Percentiles rank a stretch among this genome's conserved stretches.
These are phyloP conservation scores for Debaryomyces psychrophilus DNA, from an alignment of 1,139 yeast species.

Conservation along the genomic window DNA sequence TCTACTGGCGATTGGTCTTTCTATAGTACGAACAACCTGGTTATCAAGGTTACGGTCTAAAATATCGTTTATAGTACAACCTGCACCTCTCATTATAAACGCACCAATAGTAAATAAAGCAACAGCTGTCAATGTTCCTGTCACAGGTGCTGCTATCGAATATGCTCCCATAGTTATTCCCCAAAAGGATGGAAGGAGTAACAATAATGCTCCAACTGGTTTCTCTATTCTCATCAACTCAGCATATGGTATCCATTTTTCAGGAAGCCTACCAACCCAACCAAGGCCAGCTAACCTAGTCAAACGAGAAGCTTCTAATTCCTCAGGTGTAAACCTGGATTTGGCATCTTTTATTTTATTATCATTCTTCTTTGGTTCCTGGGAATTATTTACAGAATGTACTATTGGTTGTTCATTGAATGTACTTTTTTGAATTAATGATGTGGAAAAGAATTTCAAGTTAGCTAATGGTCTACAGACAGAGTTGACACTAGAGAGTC, in stretches of 20 bases:
- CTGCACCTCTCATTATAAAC: slow-evolving; percentile 94
- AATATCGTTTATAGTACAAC: slow-evolving; percentile 93
- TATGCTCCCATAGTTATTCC: slow-evolving; percentile 86
- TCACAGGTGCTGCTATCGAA: slow-evolving; percentile 66
- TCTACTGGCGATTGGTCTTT: slow-evolving; percentile 90
- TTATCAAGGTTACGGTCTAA: slow-evolving; percentile 81
- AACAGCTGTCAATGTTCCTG: slow-evolving; percentile 60
- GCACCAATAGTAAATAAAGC: slow-evolving; percentile 82
- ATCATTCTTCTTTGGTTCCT: not conserved
- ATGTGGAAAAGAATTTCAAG: slow-evolving; percentile 4
- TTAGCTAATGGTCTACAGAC: not conserved
- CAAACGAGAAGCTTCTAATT: slow-evolving; percentile 57
- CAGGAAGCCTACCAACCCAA: slow-evolving; percentile 65
- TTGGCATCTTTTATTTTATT: not conserved
- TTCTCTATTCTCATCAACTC: slow-evolving; percentile 89
- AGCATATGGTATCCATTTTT: slow-evolving; percentile 81
- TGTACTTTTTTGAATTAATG: not conserved
- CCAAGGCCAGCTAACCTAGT: slow-evolving; percentile 64
- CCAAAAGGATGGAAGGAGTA: slow-evolving; percentile 81
- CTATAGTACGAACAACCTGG: slow-evolving; percentile 84
- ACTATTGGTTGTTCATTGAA: slow-evolving; percentile 4
- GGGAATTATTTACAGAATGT: not conserved
- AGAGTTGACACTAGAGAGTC: not conserved
- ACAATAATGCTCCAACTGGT: slow-evolving; percentile 88
- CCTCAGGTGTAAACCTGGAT: slow-evolving; percentile 51